Conservation (phyloP, 192 early-diverging fungal species). For the Entomortierella beljakovae region DNA sequence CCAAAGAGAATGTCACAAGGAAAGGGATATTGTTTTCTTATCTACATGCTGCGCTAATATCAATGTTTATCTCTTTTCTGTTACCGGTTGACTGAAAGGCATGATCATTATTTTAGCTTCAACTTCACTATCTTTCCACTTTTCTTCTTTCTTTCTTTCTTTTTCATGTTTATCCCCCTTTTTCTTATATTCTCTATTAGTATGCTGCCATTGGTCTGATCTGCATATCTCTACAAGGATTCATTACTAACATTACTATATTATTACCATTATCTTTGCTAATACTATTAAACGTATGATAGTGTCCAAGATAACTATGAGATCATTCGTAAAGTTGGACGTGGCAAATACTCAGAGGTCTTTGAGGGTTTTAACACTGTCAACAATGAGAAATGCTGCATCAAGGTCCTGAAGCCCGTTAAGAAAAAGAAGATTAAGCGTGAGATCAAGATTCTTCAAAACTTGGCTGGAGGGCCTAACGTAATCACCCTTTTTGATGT, state of each 20-base stretch:
- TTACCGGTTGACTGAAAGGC: not conserved
- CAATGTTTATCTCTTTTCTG: not conserved
- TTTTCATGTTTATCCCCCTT: no score
- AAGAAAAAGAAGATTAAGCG: slow-evolving; percentile 99
- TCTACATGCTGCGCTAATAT: not conserved
- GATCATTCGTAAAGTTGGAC: slow-evolving; percentile 96
- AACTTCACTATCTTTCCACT: not conserved
- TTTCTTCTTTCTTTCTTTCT: not conserved
- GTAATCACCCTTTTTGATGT: slow-evolving; percentile 93
- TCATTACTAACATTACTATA: no score
- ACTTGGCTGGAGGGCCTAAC: slow-evolving; percentile 94
- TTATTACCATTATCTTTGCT: not conserved
- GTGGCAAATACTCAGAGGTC: slow-evolving; percentile 99
- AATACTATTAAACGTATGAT: not conserved
- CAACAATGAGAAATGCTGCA: slow-evolving; percentile 91
- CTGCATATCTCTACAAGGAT: no score
- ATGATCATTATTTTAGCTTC: no score
- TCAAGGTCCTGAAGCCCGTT: slow-evolving; percentile 99
- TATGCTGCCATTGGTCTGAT: no score
- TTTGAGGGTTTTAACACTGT: slow-evolving; percentile 97
- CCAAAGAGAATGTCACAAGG: not conserved
- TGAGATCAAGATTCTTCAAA: slow-evolving; percentile 99
- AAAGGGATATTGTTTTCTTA: not conserved
- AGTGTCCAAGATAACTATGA: slow-evolving; percentile 97
- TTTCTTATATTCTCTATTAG: no score